Evolutionary conservation across 345 rosid species (phyloP), one percentile per base, ranked within the genome.

Genomic region (Hibiscus tridactylites): DNA sequence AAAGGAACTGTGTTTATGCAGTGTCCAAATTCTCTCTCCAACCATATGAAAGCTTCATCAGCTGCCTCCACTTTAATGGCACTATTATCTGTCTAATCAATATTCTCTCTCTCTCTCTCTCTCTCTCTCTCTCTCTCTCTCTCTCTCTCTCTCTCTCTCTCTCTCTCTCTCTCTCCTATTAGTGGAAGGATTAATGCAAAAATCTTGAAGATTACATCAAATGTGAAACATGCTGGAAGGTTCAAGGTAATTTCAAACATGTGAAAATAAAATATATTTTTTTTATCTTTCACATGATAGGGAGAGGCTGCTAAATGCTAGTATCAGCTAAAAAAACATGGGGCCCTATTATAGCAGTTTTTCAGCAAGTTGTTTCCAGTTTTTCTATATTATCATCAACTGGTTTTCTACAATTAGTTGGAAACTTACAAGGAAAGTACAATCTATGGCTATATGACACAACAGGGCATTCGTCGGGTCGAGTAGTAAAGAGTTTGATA

Each of bases 101-200:
- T 71, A 69, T 3, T 31, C 4, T 31, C 4, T 31, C 33, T 31
- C 4, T 31, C 33, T 31, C 21, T 21, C 33, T 31, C 2, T 31
- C 33, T 5, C 6, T 35, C 6, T 35, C 39, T 35, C 2, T 19
- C 35, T 37, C n/a, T 4, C n/a, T n/a, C n/a, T n/a, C n/a, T n/a
- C n/a, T n/a, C n/a, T n/a, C n/a, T n/a, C n/a, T 31, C 4, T 31
- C 4, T 31, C 33, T 31, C 4, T 31, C n/a, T 31, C 4, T 31
- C 4, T 31, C 33, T 31, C 4, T 31, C 0, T 10, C 17, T 9
- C 17, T 5, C 68, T 65, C 53, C 21, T 42, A n/a, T 65, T 60
- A 71, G 67, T 72, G 77, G 81, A 69, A 60, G 76, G 57, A 77
- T 67, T 54, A 71, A 54, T 46, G 76, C 72, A 62, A 35, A 35